Conservation (phyloP, 805 yeast species). For the Myxozyma vanderwaltii region DNA sequence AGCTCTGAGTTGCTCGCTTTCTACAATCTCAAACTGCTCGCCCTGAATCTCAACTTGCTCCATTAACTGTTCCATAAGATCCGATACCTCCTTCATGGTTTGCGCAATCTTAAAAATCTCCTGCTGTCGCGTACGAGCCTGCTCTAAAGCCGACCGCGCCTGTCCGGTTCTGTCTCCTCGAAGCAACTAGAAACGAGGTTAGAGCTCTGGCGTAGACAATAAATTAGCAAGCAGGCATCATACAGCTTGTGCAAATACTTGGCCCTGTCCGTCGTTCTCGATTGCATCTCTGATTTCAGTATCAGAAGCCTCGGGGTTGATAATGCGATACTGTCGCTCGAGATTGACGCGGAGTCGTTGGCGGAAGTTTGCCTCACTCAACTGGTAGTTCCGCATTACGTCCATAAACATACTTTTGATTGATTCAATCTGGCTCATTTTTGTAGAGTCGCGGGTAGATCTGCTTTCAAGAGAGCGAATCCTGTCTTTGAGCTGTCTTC, state of each 20-base stretch:
- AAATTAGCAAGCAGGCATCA: constrained; percentile 57
- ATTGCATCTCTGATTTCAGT: constrained; percentile 11
- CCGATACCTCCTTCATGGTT: constrained; percentile 92
- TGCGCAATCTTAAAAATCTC: constrained; percentile 91
- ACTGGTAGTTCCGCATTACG: not conserved
- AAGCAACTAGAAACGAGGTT: not conserved
- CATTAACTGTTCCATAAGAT: constrained; percentile 92
- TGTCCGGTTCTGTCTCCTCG: constrained; percentile 86
- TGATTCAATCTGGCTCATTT: constrained; percentile 4
- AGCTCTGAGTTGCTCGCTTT: constrained; percentile 75
- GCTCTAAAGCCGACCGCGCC: constrained; percentile 90
- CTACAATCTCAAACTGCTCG: constrained; percentile 76
- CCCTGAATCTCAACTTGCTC: constrained; percentile 94
- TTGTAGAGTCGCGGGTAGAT: constrained; percentile 11
- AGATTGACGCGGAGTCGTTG: not conserved
- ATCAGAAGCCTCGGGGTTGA: constrained; percentile 20
- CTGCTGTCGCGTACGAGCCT: constrained; percentile 92
- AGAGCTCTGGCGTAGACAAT: not conserved
- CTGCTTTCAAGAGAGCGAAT: constrained; percentile 5
- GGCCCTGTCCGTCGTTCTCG: constrained; percentile 57
- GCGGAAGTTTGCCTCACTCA: constrained; percentile 3
- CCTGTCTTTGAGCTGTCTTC: constrained; percentile 1
- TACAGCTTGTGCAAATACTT: constrained; percentile 54
- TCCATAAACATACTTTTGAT: not conserved
- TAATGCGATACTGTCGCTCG: constrained; percentile 20